Base-by-base conservation (phyloP, 2,329 filamentous ascomycete genomes). In the Talaromyces islandicus region DNA sequence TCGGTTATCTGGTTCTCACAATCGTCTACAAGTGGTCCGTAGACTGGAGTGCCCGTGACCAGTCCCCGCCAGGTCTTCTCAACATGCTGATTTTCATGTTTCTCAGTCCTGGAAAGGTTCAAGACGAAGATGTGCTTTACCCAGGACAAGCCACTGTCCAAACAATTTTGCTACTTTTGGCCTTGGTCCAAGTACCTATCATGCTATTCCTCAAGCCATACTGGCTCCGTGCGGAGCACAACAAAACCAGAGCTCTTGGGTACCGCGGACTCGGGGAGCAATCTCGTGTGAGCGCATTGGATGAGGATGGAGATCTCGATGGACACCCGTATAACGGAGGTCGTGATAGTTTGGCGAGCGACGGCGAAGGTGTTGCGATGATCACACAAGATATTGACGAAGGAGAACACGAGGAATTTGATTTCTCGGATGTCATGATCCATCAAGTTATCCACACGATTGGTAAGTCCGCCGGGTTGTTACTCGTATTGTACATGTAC, bases 41-140 rank as follows among this genome's bases (percentile, higher is more conserved):
- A 41, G 88, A 99, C 75, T 99, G 94, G 94, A 78, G 79, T 54
- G 85, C 81, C 11, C 83, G 82, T 48, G 86, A 81, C 46, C 73
- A 83, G 66, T 83, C 85, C 63, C 91, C 95, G 1, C 94, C 95
- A 2, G 91, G 92, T 69, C 82, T 99, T 62, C 80, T 99, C 64
- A 99, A 99, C 83, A 97, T 97, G 93, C 82, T 99, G 70, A 99
- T 99, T 71, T 97, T 97, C 84, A 99, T 99, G 95, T 99, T 99
- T 81, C 79, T 99, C 67, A 86, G 88, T 64, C 94, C 94, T 3
- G 92, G 92, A 56, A 89, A 76, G 0, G 78, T 89, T 27, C 70
- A 74, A 25, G 85, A 91, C 62, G 71, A 75, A 29, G 85, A 91
- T 63, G 83, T 83, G 56, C 82, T 99, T 5, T 99, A 96, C 73